Base-by-base conservation (phyloP, 2,329 filamentous ascomycete genomes). In the Claviceps sp. region DNA sequence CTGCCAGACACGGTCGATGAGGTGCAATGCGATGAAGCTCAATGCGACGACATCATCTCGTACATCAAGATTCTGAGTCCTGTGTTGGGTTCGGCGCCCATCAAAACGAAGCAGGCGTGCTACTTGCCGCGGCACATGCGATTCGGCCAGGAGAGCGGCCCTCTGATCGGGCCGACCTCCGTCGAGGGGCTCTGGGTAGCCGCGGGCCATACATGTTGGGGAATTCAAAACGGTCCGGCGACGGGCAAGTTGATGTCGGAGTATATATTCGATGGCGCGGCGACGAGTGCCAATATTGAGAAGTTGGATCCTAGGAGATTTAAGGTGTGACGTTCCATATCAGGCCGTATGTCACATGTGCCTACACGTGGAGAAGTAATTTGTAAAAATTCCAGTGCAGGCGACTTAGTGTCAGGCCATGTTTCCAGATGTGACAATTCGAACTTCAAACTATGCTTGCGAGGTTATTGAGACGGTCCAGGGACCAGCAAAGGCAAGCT, bases 131-230 rank as follows among this genome's bases (percentile, higher is more conserved):
- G 84, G 58, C 85, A 90, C 54, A 72, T 77, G 59, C 71, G 74
- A 2, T 73, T 74, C 50, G 79, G 82, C n/a, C 72, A 75, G 45
- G 77, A 80, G 64, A 70, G 68, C 40, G 82, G 80, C 0, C 91
- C 93, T 5, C 67, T 97, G 48, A 77, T 97, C 24, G 93, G 93
- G 0, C 72, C 76, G 50, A 90, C 89, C 7, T 77, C 78, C 2
- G 79, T 84, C 0, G 78, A 81, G 6, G 89, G 90, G 0, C 62
- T 97, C 44, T 84, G 85, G 65, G 73, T 97, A 54, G 93, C 93
- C 0, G 78, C 88, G 0, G 93, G 93, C 0, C 93, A 98, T 72
- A 95, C 89, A 1, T 97, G 91, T 70, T 98, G 93, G 93, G 93
- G 93, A 0, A 95, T 98, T 22, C 91, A 97, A 70, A 97, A 98